Conservation (phyloP, 192 early-diverging fungal species). For the Rhizophagus clarus region DNA sequence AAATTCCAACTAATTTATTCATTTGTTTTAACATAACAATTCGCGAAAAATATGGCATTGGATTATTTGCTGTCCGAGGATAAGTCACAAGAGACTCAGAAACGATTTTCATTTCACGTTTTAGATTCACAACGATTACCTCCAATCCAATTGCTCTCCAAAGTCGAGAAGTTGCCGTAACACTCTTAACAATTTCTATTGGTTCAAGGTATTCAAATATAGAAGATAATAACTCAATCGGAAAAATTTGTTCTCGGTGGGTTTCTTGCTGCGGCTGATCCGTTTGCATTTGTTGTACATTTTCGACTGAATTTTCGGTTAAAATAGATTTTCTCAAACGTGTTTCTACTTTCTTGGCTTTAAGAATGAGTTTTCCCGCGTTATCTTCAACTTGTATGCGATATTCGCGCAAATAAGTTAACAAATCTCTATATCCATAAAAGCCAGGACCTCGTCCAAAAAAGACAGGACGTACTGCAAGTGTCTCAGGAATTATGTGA, state of each 20-base stretch:
- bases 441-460: not conserved
- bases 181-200: slow-evolving; percentile 1
- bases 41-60: not conserved
- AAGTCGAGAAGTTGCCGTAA: slow-evolving; percentile 13
- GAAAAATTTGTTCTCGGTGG: slow-evolving; percentile 1
- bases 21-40: not conserved
- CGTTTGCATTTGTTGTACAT: not conserved
- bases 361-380: not conserved
- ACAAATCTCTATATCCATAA: slow-evolving; percentile 10
- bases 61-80: not conserved
- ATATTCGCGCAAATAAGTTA: slow-evolving; percentile 5
- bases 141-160: slow-evolving; percentile 25
- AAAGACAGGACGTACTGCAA: not conserved
- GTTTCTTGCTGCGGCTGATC: not conserved
- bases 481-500: not conserved
- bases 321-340: not conserved
- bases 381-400: not conserved
- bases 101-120: not conserved
- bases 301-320: not conserved
- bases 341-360: not conserved
- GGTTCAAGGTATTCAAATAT: slow-evolving; percentile 12
- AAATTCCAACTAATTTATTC: not conserved
- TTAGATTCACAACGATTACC: not conserved
- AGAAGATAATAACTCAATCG: not conserved
- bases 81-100: not conserved